These are phyloP conservation scores for Camellia oleifera DNA, from an alignment of 179 eudicot genomes.

Conservation along the genomic window DNA sequence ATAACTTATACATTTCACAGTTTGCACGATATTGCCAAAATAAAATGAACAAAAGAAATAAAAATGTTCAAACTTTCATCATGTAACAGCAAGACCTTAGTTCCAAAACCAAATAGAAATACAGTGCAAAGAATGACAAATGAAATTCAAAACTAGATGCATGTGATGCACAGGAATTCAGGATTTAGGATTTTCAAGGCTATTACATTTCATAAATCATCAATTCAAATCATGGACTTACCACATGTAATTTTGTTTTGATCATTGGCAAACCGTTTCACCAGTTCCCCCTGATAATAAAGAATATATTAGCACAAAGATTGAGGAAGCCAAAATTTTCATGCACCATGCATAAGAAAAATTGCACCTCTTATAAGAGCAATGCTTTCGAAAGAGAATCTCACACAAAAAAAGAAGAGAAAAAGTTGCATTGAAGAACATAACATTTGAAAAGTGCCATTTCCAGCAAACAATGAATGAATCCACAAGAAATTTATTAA, in stretches of 20 bases:
- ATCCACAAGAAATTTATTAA: background rate
- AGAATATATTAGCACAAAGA: slow-evolving; percentile 3
- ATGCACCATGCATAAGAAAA: background rate
- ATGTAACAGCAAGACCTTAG: slow-evolving; percentile 1
- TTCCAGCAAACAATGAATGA: background rate
- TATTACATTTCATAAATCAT: background rate
- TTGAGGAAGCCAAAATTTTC: background rate
- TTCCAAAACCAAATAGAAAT: background rate
- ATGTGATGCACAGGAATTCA: background rate
- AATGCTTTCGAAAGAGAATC: background rate
- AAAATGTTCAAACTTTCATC: background rate
- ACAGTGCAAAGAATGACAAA: background rate
- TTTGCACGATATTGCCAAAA: slow-evolving; percentile 4
- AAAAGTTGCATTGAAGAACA: background rate
- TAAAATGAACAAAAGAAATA: background rate
- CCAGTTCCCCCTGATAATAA: slow-evolving; percentile 72
- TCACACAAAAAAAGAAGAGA: background rate
- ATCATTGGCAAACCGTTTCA: slow-evolving; percentile 76
- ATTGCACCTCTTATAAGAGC: background rate
- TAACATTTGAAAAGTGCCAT: background rate
- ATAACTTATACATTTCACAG: background rate
- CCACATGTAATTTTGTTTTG: slow-evolving; percentile 90
- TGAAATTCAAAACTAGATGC: background rate
- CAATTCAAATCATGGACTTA: slow-evolving; percentile 30
- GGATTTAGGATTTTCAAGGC: background rate